phyloP scores from a whole-genome alignment of 2,329 filamentous ascomycete species.

The Fonsecaea nubica region DNA sequence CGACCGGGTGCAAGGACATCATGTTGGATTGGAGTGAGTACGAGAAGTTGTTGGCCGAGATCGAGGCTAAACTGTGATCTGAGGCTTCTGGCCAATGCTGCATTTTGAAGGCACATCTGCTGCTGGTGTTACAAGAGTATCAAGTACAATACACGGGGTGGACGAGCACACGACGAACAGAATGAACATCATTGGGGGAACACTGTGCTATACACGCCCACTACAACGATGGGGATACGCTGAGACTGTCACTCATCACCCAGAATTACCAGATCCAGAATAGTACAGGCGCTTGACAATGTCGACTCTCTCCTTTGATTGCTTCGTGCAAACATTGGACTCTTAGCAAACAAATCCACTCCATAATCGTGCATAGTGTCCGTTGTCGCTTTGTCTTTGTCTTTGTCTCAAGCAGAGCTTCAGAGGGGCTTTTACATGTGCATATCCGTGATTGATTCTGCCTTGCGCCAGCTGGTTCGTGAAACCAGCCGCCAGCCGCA shows the following conservation, averaged over 20 bases:
- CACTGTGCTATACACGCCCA: background rate
- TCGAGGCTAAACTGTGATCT: constrained; percentile 44
- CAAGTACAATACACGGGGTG: background rate
- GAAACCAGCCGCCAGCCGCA: too few species aligned
- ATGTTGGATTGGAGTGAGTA: constrained; percentile 61
- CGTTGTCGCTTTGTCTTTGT: background rate
- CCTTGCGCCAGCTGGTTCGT: background rate
- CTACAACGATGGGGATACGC: background rate
- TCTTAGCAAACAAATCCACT: background rate
- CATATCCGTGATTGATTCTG: background rate
- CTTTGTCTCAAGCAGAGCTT: background rate
- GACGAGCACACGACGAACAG: background rate
- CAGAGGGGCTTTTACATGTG: background rate
- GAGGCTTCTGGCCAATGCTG: background rate
- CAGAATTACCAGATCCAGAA: background rate
- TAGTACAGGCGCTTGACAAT: background rate
- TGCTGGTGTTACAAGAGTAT: background rate
- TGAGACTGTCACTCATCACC: background rate
- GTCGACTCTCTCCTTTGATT: background rate
- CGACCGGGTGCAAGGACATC: constrained; percentile 68
- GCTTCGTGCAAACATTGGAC: background rate
- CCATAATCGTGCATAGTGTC: background rate
- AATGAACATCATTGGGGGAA: background rate
- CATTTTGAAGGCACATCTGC: background rate
- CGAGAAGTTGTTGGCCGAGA: constrained; percentile 48